Evolutionary conservation across 345 rosid genomes (phyloP).

Genomic region (Eucalyptus globulus): DNA sequence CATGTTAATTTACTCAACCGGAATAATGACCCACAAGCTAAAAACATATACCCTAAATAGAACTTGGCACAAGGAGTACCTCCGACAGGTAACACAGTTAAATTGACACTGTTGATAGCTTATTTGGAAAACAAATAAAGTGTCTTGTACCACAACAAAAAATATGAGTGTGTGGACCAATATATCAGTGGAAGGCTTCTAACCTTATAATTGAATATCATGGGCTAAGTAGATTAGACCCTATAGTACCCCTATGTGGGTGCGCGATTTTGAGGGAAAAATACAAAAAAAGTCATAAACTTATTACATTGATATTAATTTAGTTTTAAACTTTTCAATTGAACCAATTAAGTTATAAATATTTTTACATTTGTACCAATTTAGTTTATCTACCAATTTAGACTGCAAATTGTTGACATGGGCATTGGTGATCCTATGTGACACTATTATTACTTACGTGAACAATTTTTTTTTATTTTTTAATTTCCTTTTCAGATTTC

Average conservation of each 20-base stretch:
- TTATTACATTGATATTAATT: fast-evolving
- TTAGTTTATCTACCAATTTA: too few species aligned
- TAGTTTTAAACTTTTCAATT: too few species aligned
- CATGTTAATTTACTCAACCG: background rate
- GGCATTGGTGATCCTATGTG: too few species aligned
- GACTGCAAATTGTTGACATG: too few species aligned
- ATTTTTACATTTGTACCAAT: too few species aligned
- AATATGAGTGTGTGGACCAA: background rate
- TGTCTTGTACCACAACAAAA: background rate
- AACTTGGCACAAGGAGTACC: background rate
- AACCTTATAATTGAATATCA: too few species aligned
- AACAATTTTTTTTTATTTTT: too few species aligned
- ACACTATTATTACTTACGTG: fast-evolving
- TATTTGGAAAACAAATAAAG: background rate
- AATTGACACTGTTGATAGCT: background rate
- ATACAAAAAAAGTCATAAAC: fast-evolving
- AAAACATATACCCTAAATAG: background rate
- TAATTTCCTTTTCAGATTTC: too few species aligned
- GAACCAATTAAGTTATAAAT: fast-evolving
- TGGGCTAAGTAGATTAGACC: background rate
- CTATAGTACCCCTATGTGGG: background rate
- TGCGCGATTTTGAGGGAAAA: background rate
- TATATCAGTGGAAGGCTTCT: background rate
- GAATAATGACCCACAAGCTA: background rate
- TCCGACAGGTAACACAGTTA: background rate